Conservation (phyloP, 208 protist genomes). For the Tritrichomonas foetus region DNA sequence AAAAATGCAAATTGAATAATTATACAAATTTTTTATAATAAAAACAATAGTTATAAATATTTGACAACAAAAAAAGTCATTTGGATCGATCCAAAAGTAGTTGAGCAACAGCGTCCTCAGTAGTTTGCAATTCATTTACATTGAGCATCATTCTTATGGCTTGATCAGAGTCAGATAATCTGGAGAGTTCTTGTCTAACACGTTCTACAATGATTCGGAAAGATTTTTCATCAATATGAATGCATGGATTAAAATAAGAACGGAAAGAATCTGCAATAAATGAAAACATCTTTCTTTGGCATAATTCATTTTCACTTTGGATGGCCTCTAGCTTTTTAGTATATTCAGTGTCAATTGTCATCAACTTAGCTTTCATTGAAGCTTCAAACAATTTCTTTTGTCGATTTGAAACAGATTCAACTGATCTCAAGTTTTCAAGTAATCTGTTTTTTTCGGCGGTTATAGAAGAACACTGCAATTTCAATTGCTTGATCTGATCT, state of each 20-base stretch:
- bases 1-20: too few relatives aligned
- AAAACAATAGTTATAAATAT: too few relatives aligned
- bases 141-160: background rate
- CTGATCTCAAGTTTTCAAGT: background rate
- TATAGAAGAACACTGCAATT: background rate
- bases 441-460: background rate
- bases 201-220: background rate
- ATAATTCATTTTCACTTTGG: background rate
- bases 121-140: background rate
- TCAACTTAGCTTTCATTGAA: background rate
- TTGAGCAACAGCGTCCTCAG: background rate
- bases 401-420: background rate
- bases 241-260: background rate
- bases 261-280: background rate
- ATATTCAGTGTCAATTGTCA: background rate
- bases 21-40: too few relatives aligned
- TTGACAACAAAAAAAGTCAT: too few relatives aligned
- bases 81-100: background rate
- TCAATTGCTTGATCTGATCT: background rate
- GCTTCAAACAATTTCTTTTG: background rate
- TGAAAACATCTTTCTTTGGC: background rate
- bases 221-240: background rate
- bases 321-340: background rate
- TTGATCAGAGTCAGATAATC: background rate
- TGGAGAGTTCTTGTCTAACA: background rate